Percentiles rank a stretch among this genome's conserved stretches.
phyloP scores from a whole-genome alignment of 1,139 yeast species.

The Pichia sp. region DNA sequence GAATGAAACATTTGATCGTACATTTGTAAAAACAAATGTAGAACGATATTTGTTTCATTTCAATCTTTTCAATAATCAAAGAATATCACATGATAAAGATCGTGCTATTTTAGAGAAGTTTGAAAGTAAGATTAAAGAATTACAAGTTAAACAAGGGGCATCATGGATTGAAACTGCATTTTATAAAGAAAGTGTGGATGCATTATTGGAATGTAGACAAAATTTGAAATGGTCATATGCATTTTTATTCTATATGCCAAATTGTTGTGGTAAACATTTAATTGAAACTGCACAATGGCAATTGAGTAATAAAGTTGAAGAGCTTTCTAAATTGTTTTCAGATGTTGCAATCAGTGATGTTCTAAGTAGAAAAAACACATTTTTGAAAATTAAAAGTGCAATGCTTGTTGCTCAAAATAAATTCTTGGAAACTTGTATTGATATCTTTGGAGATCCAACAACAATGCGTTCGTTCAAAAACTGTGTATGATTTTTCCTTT shows the following conservation, averaged over 20 bases:
- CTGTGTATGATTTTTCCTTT: background rate
- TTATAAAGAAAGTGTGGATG: conserved; percentile 63
- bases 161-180: conserved; percentile 93
- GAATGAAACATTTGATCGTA: conserved; percentile 29
- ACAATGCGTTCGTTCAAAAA: conserved; percentile 2
- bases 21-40: conserved; percentile 26
- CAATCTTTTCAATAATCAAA: conserved; percentile 71
- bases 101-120: conserved; percentile 54
- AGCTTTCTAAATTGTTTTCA: conserved; percentile 66
- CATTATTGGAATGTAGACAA: conserved; percentile 63
- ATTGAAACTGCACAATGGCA: conserved; percentile 73
- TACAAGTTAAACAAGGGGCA: conserved; percentile 59
- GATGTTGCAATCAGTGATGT: conserved; percentile 41
- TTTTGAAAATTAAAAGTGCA: conserved; percentile 27
- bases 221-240: conserved; percentile 91
- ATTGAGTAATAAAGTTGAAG: conserved; percentile 71
- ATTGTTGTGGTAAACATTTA: conserved; percentile 43
- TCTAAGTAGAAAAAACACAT: conserved; percentile 43
- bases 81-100: conserved; percentile 72
- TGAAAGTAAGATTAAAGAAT: conserved; percentile 55
- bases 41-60: conserved; percentile 73
- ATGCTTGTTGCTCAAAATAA: conserved; percentile 17
- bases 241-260: conserved; percentile 61
- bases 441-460: conserved; percentile 9
- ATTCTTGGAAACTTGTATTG: conserved; percentile 22